These are phyloP conservation scores for Neofusicoccum laricinum DNA, from an alignment of 2,329 filamentous ascomycete genomes.

Conservation along the genomic window DNA sequence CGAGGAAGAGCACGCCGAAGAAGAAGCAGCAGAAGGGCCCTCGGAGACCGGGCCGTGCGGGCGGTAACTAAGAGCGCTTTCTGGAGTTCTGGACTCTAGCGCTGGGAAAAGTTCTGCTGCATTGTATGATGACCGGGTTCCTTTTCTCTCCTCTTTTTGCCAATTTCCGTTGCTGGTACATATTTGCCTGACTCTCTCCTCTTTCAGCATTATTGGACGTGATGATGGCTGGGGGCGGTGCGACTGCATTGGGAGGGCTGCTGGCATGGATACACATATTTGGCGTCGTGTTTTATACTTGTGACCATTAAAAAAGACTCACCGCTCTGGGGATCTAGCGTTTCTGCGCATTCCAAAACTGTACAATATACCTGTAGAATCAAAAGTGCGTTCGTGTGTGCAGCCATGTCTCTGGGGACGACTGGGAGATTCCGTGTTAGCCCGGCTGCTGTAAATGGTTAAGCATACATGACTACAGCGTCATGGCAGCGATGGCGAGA, in stretches of 20 bases:
- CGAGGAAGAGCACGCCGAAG: conserved; percentile 14
- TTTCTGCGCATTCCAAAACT: not conserved
- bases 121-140: not conserved
- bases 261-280: conserved; percentile 11
- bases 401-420: no score
- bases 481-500: not conserved
- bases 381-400: not conserved
- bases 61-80: conserved; percentile 12
- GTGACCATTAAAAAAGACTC: conserved; percentile 8
- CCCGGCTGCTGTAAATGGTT: no score
- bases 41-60: conserved; percentile 13
- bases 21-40: conserved; percentile 16
- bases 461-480: no score
- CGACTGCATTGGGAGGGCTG: conserved; percentile 15
- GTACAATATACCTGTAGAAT: conserved; percentile 10
- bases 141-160: not conserved
- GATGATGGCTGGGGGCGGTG: not conserved
- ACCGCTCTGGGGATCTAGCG: conserved; percentile 5
- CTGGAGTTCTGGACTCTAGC: not conserved
- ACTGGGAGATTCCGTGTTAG: no score
- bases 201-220: conserved; percentile 6
- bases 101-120: conserved; percentile 6
- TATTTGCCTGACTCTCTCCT: conserved; percentile 2
- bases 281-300: conserved; percentile 1
- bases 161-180: not conserved